Base-by-base conservation (phyloP, 1,284 basidiomycete genomes). In the Ceratobasidium sp. region DNA sequence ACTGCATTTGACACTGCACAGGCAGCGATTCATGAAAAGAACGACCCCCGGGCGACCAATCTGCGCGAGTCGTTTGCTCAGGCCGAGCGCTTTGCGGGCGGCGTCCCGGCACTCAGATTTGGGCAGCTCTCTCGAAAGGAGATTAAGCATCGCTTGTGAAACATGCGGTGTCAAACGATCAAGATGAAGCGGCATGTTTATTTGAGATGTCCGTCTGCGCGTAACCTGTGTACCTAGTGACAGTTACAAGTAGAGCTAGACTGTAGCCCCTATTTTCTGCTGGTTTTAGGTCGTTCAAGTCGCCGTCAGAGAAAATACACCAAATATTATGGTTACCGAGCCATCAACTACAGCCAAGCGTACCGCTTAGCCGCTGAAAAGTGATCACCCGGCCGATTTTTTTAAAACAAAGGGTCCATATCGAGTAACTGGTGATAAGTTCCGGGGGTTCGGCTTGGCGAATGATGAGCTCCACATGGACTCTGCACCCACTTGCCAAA, bases 21-120 rank as follows among this genome's bases (percentile, higher is more conserved):
- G 75, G 85, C 86, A 10, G 91, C 88, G 8, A 78, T 90, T 79
- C 86, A 88, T 60, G 92, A 92, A 80, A 90, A 88, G 83, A 92
- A 92, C 59, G 85, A 90, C 77, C 88, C 89, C 5, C 90, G 93
- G 82, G 89, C 88, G 5, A 89, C 89, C 14, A 92, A 92, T 81
- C 83, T 93, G 23, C 86, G 92, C 54, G 92, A 93, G 83, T 91
- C 90, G 77, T 92, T 91, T 81, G 90, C 88, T 12, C 91, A 93
- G 84, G 90, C 91, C 2, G 89, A 88, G 77, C 86, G 88, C 75
- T 88, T 92, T 80, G 87, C 87, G n/a, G 90, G 87, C 78, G 91
- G 90, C 0, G 83, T 89, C 54, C 92, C 92, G 6, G 59, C 77
- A 1, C 81, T 83, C 80, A 88, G 88, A 74, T 93, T 93, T 81